Conservation (phyloP, 306 rosid genomes). For the Prinsepia uniflora region DNA sequence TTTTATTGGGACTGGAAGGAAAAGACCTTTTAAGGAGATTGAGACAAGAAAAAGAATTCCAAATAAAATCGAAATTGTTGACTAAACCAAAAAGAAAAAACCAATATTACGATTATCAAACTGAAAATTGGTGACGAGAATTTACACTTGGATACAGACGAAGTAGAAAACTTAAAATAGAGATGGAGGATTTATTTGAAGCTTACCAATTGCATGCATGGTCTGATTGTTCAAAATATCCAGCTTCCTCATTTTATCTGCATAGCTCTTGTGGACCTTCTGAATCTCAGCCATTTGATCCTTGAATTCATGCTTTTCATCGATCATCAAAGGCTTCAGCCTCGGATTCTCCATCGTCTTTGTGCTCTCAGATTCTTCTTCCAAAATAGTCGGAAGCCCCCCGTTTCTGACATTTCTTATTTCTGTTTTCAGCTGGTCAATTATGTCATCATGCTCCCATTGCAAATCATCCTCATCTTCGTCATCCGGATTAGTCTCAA, state of each 20-base stretch:
- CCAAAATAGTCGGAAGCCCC: constrained; percentile 72
- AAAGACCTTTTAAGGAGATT: background rate
- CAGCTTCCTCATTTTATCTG: constrained; percentile 70
- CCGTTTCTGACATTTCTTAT: constrained; percentile 63
- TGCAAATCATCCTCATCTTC: constrained; percentile 33
- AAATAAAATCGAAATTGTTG: no score
- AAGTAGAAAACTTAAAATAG: background rate
- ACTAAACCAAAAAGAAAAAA: no score
- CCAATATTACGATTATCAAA: no score
- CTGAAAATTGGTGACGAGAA: no score
- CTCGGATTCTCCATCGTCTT: constrained; percentile 28
- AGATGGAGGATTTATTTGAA: background rate
- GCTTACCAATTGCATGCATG: constrained; percentile 81
- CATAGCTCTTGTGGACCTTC: constrained; percentile 52
- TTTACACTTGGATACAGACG: no score
- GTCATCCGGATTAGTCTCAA: constrained; percentile 28
- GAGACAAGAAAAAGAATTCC: background rate
- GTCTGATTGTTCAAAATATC: constrained; percentile 77
- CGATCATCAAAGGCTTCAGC: constrained; percentile 45
- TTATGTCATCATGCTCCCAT: constrained; percentile 70
- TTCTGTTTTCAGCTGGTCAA: constrained; percentile 68
- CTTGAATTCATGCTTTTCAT: constrained; percentile 45
- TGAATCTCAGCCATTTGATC: constrained; percentile 63
- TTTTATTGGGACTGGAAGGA: background rate
- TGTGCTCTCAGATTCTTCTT: constrained; percentile 46